Evolutionary conservation across 78 protist genomes (phyloP), one percentile per base, ranked within the genome.

Genomic region (Dictyostelium intermedium): DNA sequence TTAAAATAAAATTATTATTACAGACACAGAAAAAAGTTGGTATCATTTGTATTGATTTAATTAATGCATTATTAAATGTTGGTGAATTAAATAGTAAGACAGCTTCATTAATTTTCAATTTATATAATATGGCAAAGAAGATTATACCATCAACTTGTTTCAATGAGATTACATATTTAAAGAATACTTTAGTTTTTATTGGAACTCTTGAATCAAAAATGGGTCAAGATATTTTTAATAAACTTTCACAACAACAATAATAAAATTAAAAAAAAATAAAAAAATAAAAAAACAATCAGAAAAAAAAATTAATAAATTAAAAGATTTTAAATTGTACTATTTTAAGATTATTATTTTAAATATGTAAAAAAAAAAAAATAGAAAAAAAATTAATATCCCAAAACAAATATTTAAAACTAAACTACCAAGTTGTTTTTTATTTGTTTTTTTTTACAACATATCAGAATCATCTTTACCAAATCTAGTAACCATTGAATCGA

Each of bases 11-110:
- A 56, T 41, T 8, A 53, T 7, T n/a, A 53, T 10, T 47, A 7
- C 45, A 91, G 95, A 84, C 91, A 27, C 95, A 91, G 45, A 91
- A 82, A 70, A 91, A 91, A 82, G 79, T 91, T 77, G 81, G 69
- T n/a, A 27, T 32, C 41, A 61, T 85, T 41, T 91, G 95, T 69
- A n/a, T 91, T 30, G 91, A 84, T 70, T 61, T 91, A 63, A 61
- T 91, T 41, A 91, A 81, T 77, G 41, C 39, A 34, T 35, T 83
- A 61, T 66, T 91, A 20, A 79, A 66, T 79, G 41, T 85, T 72
- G 80, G 85, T 23, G 91, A 91, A 37, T 82, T 91, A 70, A 85
- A 84, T 50, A 41, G 82, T 34, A 91, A 91, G 34, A 79, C 95
- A 30, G 87, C 86, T 18, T 84, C 95, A 20, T 53, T 91, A 23